Evolutionary conservation across 768 basidiomycete species (phyloP).

Genomic region (Leccinum incarnatum): DNA sequence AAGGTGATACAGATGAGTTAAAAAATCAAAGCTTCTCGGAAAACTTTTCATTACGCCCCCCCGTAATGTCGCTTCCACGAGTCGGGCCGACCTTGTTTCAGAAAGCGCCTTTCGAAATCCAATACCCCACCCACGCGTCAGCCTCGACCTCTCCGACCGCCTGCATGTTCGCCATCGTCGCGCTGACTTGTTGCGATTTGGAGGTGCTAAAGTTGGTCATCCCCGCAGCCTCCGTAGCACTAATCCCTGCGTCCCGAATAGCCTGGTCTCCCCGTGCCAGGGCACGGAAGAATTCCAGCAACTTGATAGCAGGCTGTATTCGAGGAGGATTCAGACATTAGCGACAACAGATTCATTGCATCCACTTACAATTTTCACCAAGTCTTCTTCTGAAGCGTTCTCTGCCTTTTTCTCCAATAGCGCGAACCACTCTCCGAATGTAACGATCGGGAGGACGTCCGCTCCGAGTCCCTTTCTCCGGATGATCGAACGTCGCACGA

Average conservation of each 20-base stretch:
- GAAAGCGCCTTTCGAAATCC: background rate
- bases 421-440: constrained; percentile 36
- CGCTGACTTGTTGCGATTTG: constrained; percentile 14
- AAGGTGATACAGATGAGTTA: too few relatives aligned
- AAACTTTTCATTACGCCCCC: too few relatives aligned
- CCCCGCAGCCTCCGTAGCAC: constrained; percentile 18
- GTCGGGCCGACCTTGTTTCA: background rate
- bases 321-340: background rate
- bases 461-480: constrained; percentile 3
- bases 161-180: constrained; percentile 25
- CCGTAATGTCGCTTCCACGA: too few relatives aligned
- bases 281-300: constrained; percentile 33
- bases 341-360: background rate
- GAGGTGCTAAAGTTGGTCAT: constrained; percentile 20
- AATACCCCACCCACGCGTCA: constrained; percentile 24
- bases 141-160: constrained; percentile 24
- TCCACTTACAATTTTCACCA: constrained; percentile 32
- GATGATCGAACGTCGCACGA: constrained; percentile 20
- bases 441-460: constrained; percentile 28
- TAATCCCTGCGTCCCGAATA: background rate
- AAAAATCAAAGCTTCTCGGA: too few relatives aligned
- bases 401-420: constrained; percentile 22
- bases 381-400: constrained; percentile 23
- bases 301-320: constrained; percentile 34
- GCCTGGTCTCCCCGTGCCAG: constrained; percentile 21